A percentile compares a stretch with the other conserved stretches of the same genome.
Evolutionary conservation across 805 yeast species (phyloP).

Genomic region (Yamadazyma olivae): DNA sequence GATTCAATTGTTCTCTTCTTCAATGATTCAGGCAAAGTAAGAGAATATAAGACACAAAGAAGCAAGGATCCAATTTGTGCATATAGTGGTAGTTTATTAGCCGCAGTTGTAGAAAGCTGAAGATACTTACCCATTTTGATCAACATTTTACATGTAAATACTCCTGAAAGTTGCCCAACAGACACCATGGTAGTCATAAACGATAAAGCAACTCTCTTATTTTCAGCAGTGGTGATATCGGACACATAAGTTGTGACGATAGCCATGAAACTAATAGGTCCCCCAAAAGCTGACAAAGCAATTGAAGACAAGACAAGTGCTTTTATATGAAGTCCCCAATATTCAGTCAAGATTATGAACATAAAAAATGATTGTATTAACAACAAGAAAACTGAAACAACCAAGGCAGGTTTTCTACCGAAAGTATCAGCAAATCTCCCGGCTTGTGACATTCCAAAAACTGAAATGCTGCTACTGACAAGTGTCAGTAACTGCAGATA

Average conservation of each 20-base stretch:
- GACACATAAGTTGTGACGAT: conserved; percentile 1
- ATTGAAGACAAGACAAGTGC: neutral
- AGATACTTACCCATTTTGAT: neutral
- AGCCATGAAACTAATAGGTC: neutral
- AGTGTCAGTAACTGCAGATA: neutral
- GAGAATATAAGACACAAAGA: neutral
- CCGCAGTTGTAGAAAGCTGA: neutral
- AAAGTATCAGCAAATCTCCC: conserved; percentile 2
- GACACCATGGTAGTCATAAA: neutral
- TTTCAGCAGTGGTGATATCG: conserved; percentile 5
- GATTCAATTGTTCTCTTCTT: neutral
- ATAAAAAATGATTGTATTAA: neutral
- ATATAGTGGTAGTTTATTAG: neutral
- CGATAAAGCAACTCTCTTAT: conserved; percentile 2
- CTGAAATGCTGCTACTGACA: neutral
- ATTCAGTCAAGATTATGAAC: neutral
- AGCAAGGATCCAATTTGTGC: neutral
- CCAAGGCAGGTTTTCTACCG: conserved; percentile 4
- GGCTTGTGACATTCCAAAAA: conserved; percentile 3
- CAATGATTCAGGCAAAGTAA: neutral
- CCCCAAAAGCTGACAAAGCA: neutral
- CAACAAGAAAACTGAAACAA: neutral
- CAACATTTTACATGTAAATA: neutral
- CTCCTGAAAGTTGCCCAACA: conserved; percentile 2
- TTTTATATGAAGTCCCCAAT: conserved; percentile 1